Evolutionary conservation across 2,329 filamentous ascomycete genomes (phyloP), one percentile per base, ranked within the genome.

Genomic region (Ophiosphaerella korrae): DNA sequence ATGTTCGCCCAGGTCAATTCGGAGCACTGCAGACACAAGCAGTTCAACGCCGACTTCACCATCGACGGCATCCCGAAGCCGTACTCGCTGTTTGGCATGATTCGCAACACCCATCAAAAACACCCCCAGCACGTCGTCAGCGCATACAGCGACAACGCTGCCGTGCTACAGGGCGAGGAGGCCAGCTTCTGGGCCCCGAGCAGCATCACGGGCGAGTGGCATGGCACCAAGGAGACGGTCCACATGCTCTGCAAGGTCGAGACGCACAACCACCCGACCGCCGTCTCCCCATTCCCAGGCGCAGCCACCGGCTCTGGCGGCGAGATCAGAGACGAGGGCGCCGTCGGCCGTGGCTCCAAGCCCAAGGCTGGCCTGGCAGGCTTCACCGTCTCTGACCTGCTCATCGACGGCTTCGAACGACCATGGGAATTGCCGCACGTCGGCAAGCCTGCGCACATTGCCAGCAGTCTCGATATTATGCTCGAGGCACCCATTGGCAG

Each of bases 1-100:
- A 97, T 97, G 94, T 99, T 97, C 74, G 93, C 93, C 13, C 94
- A 99, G 77, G 93, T 99, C 72, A 97, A 97, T 79, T 97, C 93
- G 3, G 94, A 99, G 80, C 93, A 97, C 75, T 96, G 85, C 69
- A 77, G 85, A 51, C 85, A 88, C 71, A 96, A 97, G 80, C 89
- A 95, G 65, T 99, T 99, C 83, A 99, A 99, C 74, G 92, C 94
- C 24, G 88, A 87, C 52, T 99, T 94, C 91, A 94, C 88, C 13
- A 95, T 99, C 64, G 92, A 99, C 72, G 92, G 92, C 45, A 81
- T 88, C 60, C 78, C 82, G 58, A 94, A 92, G 82, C 82, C 84
- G 39, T 84, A 88, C 70, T 93, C 88, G 60, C 82, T 99, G 7
- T 99, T 99, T 69, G 86, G 86, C 32, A 97, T 99, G 94, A 99